These are phyloP conservation scores for Mycena epipterygia DNA, from an alignment of 768 basidiomycete species.

Conservation along the genomic window DNA sequence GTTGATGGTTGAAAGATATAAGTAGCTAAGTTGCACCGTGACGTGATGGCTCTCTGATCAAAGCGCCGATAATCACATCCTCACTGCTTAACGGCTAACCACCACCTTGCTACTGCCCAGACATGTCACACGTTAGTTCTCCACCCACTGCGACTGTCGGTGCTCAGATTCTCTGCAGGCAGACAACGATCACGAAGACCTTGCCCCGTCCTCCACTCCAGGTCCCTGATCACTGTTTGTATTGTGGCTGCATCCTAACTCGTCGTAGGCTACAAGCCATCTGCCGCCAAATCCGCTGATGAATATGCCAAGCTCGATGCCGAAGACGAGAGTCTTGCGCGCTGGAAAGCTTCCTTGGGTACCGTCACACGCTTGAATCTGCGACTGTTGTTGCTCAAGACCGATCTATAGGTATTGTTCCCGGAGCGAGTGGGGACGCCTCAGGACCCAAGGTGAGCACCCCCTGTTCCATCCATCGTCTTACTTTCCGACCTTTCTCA, in stretches of 20 bases:
- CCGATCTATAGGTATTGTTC: slow-evolving; percentile 69
- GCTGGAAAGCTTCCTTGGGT: slow-evolving; percentile 97
- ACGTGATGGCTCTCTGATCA: not conserved
- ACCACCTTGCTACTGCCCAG: not conserved
- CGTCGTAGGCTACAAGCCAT: slow-evolving; percentile 78
- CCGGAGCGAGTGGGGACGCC: slow-evolving; percentile 57
- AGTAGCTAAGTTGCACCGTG: too few relatives aligned
- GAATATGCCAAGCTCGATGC: slow-evolving; percentile 91
- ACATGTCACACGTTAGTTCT: slow-evolving; percentile 28
- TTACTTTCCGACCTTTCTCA: slow-evolving; percentile 38
- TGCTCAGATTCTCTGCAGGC: slow-evolving; percentile 25
- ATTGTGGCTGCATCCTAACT: slow-evolving; percentile 20
- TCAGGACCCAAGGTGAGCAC: slow-evolving; percentile 75
- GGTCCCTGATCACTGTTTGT: slow-evolving; percentile 54
- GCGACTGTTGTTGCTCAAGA: slow-evolving; percentile 69
- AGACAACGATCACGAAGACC: slow-evolving; percentile 80
- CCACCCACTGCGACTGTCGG: not conserved
- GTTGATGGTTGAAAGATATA: too few relatives aligned
- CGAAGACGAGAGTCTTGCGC: slow-evolving; percentile 91
- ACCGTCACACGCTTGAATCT: slow-evolving; percentile 61
- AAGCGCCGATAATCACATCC: not conserved
- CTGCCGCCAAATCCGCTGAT: slow-evolving; percentile 77
- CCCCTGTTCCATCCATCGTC: not conserved
- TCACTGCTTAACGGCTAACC: not conserved
- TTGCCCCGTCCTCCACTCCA: slow-evolving; percentile 76